Evolutionary conservation across 805 yeast genomes (phyloP), one percentile per base, ranked within the genome.

Genomic region (Candida piceae): DNA sequence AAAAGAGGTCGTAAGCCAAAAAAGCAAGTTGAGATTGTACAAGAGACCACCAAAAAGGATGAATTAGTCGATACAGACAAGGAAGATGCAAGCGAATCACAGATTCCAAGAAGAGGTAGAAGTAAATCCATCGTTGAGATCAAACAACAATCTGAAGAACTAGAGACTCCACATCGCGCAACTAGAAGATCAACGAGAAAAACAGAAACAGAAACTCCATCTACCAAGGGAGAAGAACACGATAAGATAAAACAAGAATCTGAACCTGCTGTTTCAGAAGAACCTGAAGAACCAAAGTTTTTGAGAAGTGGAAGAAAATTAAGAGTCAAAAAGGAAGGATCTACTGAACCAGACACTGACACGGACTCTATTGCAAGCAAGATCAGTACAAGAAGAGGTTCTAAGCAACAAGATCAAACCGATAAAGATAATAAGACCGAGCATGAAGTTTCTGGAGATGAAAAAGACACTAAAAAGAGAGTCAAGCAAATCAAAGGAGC

Each of bases 241-340:
- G 28, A 31, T 6, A 16, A 23, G 10, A 5, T 9, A 4, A 16
- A 2, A 16, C 21, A 9, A 13, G 28, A 12, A 15, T 13, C 31
- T 8, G 19, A 25, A n/a, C 30, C 28, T 31, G 30, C 18, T 13
- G 20, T 25, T 22, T 40, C 20, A 4, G 23, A 33, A 12, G 33
- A 20, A 28, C 35, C n/a, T 10, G 21, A 21, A 16, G 32, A 22
- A 15, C 18, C 39, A n/a, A 16, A 23, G 11, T 20, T 31, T 15
- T 31, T 39, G 26, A 24, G 42, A 16, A 35, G 39, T 22, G 42
- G 39, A 8, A 33, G 35, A 27, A 36, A 36, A 29, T 27, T 37
- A 4, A 16, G 21, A 22, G 5, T 16, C 9, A 29, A 37, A 13
- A 36, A 25, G 28, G 42, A 38, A 23, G 27, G 21, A 2, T 23